A percentile compares a stretch with the other conserved stretches of the same genome.
These are phyloP conservation scores for Simplicillium sp. DNA, from an alignment of 2,329 filamentous ascomycete genomes.

Conservation along the genomic window DNA sequence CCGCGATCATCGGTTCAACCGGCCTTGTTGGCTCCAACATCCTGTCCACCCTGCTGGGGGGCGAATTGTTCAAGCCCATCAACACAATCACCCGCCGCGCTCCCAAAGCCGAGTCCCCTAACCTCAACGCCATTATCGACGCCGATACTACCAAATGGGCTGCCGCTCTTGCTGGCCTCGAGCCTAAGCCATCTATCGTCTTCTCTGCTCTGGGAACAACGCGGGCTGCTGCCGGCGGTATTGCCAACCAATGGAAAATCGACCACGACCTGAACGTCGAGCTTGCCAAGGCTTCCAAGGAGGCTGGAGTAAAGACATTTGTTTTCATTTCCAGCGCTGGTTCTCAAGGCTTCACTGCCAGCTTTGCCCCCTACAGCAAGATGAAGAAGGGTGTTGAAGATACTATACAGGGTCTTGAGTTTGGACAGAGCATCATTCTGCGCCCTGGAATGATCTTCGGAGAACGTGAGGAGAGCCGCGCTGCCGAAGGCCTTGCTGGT, in stretches of 20 bases:
- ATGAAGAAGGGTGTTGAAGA: slow-evolving; percentile 92
- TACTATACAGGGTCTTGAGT: slow-evolving; percentile 58
- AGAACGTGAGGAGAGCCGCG: slow-evolving; percentile 50
- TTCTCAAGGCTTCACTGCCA: slow-evolving; percentile 27
- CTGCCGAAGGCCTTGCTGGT: slow-evolving; percentile 47
- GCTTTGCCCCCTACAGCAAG: slow-evolving; percentile 41
- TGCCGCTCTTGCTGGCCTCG: slow-evolving; percentile 42
- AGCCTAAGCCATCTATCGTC: slow-evolving; percentile 52
- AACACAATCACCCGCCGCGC: slow-evolving; percentile 59
- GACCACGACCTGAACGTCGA: slow-evolving; percentile 81
- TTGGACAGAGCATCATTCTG: slow-evolving; percentile 68
- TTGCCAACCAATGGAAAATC: slow-evolving; percentile 76
- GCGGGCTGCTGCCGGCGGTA: slow-evolving; percentile 59
- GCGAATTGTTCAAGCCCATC: slow-evolving; percentile 41
- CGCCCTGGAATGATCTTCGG: slow-evolving; percentile 71
- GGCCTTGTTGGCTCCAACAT: slow-evolving; percentile 67
- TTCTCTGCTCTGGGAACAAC: slow-evolving; percentile 79
- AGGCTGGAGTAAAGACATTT: slow-evolving; percentile 62
- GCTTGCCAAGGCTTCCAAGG: slow-evolving; percentile 65
- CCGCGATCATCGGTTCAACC: slow-evolving; percentile 52
- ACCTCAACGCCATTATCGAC: slow-evolving; percentile 53
- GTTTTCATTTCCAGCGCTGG: slow-evolving; percentile 62
- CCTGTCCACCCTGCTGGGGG: slow-evolving; percentile 52
- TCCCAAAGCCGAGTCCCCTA: slow-evolving; percentile 44
- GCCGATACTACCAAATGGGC: slow-evolving; percentile 63